Evolutionary conservation across 1,284 basidiomycete species (phyloP).

Genomic region (Athelia psychrophila): DNA sequence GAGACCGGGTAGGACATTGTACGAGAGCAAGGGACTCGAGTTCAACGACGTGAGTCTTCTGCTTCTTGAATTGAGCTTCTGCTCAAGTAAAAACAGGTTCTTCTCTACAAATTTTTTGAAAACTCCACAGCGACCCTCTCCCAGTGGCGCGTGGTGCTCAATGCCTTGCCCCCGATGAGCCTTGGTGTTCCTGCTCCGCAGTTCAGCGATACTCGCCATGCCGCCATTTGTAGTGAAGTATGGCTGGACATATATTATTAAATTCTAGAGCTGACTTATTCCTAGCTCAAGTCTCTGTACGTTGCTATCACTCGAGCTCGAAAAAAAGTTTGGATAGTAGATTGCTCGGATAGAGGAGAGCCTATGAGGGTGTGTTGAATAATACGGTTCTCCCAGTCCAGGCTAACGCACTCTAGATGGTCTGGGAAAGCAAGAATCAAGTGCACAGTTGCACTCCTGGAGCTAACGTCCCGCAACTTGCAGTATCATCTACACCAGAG

Average conservation of each 20-base stretch:
- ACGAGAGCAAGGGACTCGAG: slow-evolving; percentile 74
- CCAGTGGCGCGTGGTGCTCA: slow-evolving; percentile 61
- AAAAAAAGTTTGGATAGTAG: slow-evolving; percentile 66
- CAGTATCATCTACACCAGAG: slow-evolving; percentile 41
- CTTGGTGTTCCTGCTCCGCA: slow-evolving; percentile 34
- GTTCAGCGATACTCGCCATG: slow-evolving; percentile 53
- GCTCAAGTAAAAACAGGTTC: slow-evolving; percentile 40
- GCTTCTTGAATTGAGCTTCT: not conserved
- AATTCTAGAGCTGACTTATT: slow-evolving; percentile 3
- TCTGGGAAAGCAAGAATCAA: slow-evolving; percentile 44
- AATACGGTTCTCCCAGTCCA: not conserved
- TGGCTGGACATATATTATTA: slow-evolving; percentile 2
- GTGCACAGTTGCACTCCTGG: slow-evolving; percentile 41
- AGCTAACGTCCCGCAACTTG: slow-evolving; percentile 43
- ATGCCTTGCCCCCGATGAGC: slow-evolving; percentile 24
- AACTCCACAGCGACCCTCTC: slow-evolving; percentile 50
- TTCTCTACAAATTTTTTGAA: slow-evolving; percentile 70
- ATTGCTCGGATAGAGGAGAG: slow-evolving; percentile 52
- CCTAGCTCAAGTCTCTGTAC: slow-evolving; percentile 63
- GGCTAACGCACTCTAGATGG: slow-evolving; percentile 30
- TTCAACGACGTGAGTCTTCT: slow-evolving; percentile 58
- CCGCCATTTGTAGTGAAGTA: slow-evolving; percentile 60
- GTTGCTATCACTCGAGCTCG: slow-evolving; percentile 70
- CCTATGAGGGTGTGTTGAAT: slow-evolving; percentile 51
- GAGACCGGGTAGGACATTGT: slow-evolving; percentile 50